Percentiles rank a stretch among this genome's conserved stretches.
These are phyloP conservation scores for Colletotrichum karsti DNA, from an alignment of 2,329 filamentous ascomycete species.

Conservation along the genomic window DNA sequence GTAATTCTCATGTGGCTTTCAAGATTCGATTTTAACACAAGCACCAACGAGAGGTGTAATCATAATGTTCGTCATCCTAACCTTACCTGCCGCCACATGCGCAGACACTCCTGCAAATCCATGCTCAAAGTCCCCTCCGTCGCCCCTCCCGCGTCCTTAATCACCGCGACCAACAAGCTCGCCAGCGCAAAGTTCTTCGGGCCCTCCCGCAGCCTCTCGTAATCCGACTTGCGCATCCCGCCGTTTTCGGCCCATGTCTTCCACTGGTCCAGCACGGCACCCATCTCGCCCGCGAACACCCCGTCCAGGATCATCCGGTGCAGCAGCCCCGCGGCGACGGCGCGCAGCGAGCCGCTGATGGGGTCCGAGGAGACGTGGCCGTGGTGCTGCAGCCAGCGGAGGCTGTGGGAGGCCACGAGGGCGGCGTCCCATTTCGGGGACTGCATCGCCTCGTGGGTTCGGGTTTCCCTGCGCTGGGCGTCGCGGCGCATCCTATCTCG, in stretches of 20 bases:
- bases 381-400: constrained; percentile 50
- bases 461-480: constrained; percentile 53
- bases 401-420: constrained; percentile 52
- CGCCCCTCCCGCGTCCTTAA: constrained; percentile 54
- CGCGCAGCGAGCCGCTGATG: constrained; percentile 40
- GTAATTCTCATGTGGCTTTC: too few species aligned
- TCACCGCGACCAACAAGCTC: constrained; percentile 55
- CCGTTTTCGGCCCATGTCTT: constrained; percentile 63
- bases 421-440: constrained; percentile 61
- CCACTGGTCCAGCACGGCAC: constrained; percentile 54
- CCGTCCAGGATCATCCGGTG: constrained; percentile 62
- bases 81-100: constrained; percentile 61
- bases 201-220: constrained; percentile 43
- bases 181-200: constrained; percentile 56
- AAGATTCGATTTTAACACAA: background rate
- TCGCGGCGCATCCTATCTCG: constrained; percentile 48
- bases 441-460: constrained; percentile 58
- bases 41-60: too few species aligned
- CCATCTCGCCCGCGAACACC: constrained; percentile 49
- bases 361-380: constrained; percentile 27
- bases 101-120: constrained; percentile 64
- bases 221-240: constrained; percentile 59
- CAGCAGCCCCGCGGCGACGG: constrained; percentile 54
- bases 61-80: constrained; percentile 57
- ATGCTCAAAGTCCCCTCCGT: constrained; percentile 56